Conservation (phyloP, 2,329 filamentous ascomycete genomes). For the Arthrobotrys sinensis region DNA sequence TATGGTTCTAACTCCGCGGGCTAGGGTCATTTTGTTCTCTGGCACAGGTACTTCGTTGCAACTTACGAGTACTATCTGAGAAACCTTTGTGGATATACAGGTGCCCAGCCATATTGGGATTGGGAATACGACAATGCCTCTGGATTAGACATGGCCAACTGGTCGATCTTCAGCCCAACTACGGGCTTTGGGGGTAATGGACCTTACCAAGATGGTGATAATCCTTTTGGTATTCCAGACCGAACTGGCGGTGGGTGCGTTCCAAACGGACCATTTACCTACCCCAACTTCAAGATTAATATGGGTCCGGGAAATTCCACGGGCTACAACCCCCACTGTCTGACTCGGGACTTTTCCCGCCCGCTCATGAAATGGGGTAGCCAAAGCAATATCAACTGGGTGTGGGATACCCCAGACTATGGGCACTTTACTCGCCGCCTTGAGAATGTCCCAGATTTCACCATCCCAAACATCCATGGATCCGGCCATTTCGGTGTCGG, state of each 20-base stretch:
- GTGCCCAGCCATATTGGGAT: constrained; percentile 67
- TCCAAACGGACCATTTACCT: constrained; percentile 66
- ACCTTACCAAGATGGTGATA: constrained; percentile 17
- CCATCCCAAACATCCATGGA: constrained; percentile 65
- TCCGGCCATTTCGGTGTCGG: constrained; percentile 66
- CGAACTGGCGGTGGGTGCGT: constrained; percentile 66
- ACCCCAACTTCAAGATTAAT: constrained; percentile 65
- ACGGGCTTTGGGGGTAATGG: constrained; percentile 66
- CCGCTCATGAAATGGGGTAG: constrained; percentile 63
- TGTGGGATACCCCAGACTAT: constrained; percentile 64
- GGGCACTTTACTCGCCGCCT: constrained; percentile 64
- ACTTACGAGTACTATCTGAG: constrained; percentile 65
- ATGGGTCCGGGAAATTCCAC: constrained; percentile 64
- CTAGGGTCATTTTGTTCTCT: constrained; percentile 66
- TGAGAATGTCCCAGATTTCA: constrained; percentile 64
- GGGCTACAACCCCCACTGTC: constrained; percentile 61
- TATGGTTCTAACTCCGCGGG: neutral
- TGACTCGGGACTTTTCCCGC: constrained; percentile 65
- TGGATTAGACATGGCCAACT: constrained; percentile 59
- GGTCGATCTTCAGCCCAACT: constrained; percentile 65
- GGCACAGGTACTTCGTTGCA: constrained; percentile 66
- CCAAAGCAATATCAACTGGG: constrained; percentile 49
- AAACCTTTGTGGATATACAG: constrained; percentile 66
- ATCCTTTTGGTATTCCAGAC: constrained; percentile 62
- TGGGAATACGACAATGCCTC: constrained; percentile 65